A percentile compares a stretch with the other conserved stretches of the same genome.
Evolutionary conservation across 2,329 filamentous ascomycete genomes (phyloP).

Genomic region (Zymoseptoria passerinii): DNA sequence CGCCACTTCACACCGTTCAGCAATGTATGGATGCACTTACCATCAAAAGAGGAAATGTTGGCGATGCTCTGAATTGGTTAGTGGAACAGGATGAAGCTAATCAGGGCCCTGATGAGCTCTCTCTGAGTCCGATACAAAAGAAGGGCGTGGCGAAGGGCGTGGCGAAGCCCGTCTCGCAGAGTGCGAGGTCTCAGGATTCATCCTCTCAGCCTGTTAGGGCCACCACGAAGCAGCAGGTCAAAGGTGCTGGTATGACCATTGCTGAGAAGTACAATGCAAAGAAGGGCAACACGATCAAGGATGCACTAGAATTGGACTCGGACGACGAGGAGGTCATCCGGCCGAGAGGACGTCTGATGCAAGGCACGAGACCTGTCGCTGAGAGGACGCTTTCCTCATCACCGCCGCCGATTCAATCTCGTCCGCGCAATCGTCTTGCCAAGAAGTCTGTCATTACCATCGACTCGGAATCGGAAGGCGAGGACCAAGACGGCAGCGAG

Average conservation of each 20-base stretch:
- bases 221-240: constrained; percentile 48
- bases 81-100: constrained; percentile 32
- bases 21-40: constrained; percentile 45
- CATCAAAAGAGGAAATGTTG: constrained; percentile 44
- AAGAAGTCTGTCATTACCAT: constrained; percentile 26
- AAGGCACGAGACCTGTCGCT: constrained; percentile 38
- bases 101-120: constrained; percentile 21
- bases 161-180: constrained; percentile 12
- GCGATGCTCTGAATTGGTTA: constrained; percentile 46
- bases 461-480: constrained; percentile 35
- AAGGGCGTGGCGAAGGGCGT: constrained; percentile 22
- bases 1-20: constrained; percentile 40
- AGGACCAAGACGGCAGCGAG: constrained; percentile 22
- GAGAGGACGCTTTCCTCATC: constrained; percentile 31
- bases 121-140: constrained; percentile 17
- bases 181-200: constrained; percentile 3
- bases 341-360: constrained; percentile 37
- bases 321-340: constrained; percentile 25
- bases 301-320: constrained; percentile 3
- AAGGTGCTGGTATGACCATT: constrained; percentile 47
- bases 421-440: constrained; percentile 11
- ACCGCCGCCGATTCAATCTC: constrained; percentile 12
- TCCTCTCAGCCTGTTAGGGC: constrained; percentile 28
- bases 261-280: constrained; percentile 31
- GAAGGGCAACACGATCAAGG: constrained; percentile 6